Evolutionary conservation across 2,329 filamentous ascomycete genomes (phyloP).

Genomic region (Alternaria panax): DNA sequence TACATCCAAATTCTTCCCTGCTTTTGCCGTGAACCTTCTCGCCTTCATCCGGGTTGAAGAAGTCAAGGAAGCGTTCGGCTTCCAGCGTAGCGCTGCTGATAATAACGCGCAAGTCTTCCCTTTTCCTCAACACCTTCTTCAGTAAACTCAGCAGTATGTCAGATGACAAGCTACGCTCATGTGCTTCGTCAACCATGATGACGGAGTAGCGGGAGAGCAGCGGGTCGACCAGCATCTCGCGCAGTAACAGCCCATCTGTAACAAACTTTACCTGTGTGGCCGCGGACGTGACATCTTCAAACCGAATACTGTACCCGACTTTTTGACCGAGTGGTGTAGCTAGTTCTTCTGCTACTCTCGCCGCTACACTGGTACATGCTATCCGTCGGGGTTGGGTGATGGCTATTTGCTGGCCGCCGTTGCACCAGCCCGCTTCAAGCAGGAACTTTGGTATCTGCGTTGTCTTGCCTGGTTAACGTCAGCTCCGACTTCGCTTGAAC

Average conservation of each 20-base stretch:
- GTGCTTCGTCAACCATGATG: constrained; percentile 97
- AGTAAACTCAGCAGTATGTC: constrained; percentile 88
- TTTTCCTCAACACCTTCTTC: constrained; percentile 84
- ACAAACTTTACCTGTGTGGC: constrained; percentile 92
- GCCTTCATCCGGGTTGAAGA: constrained; percentile 67
- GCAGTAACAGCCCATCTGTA: constrained; percentile 88
- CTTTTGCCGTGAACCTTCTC: constrained; percentile 48
- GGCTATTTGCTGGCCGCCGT: constrained; percentile 80
- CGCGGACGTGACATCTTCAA: constrained; percentile 89
- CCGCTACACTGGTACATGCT: constrained; percentile 53
- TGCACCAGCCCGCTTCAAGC: constrained; percentile 87
- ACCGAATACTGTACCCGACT: constrained; percentile 84
- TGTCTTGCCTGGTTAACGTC: constrained; percentile 72
- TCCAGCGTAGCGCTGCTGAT: constrained; percentile 94
- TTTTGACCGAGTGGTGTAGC: constrained; percentile 87
- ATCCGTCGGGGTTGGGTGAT: constrained; percentile 70
- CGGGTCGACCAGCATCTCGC: constrained; percentile 93
- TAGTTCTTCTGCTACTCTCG: constrained; percentile 76
- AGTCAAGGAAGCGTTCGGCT: constrained; percentile 82
- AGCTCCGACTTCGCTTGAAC: background rate
- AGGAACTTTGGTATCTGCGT: constrained; percentile 95
- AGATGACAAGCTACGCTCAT: constrained; percentile 90
- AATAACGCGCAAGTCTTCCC: constrained; percentile 84
- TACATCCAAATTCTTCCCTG: constrained; percentile 61
- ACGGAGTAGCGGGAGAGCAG: constrained; percentile 89